phyloP scores from a whole-genome alignment of 164 flowering plant species.

The Kalanchoe fedtschenkoi region DNA sequence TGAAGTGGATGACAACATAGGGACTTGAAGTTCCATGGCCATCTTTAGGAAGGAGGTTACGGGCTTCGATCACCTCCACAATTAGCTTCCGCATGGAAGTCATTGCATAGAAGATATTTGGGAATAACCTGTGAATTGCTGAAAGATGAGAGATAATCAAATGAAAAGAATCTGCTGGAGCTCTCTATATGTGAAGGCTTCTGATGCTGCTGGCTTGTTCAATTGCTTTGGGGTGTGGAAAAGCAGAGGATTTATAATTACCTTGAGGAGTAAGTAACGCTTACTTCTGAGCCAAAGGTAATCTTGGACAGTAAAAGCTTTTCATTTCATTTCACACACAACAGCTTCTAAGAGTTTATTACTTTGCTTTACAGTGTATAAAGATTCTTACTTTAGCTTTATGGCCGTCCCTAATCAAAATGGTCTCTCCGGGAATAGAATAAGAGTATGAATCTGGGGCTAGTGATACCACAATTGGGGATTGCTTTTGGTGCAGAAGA shows the following conservation, averaged over 20 bases:
- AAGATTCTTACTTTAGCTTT: background rate
- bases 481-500: no score
- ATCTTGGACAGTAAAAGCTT: background rate
- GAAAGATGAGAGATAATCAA: no score
- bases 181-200: background rate
- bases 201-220: background rate
- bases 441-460: background rate
- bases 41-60: conserved; percentile 64
- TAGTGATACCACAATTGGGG: background rate
- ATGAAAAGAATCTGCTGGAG: background rate
- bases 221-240: background rate
- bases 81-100: conserved; percentile 36
- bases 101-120: conserved; percentile 4
- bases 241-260: background rate
- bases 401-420: conserved; percentile 3
- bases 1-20: conserved; percentile 51
- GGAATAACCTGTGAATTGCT: background rate
- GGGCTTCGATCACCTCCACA: conserved; percentile 74
- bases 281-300: background rate
- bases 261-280: conserved; percentile 4
- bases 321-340: background rate
- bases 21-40: conserved; percentile 87
- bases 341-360: background rate
- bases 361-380: conserved; percentile 1
- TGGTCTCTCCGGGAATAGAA: conserved; percentile 5